Base-by-base conservation (phyloP, 352 stramenopile genomes). In the Globisporangium sylvaticum region DNA sequence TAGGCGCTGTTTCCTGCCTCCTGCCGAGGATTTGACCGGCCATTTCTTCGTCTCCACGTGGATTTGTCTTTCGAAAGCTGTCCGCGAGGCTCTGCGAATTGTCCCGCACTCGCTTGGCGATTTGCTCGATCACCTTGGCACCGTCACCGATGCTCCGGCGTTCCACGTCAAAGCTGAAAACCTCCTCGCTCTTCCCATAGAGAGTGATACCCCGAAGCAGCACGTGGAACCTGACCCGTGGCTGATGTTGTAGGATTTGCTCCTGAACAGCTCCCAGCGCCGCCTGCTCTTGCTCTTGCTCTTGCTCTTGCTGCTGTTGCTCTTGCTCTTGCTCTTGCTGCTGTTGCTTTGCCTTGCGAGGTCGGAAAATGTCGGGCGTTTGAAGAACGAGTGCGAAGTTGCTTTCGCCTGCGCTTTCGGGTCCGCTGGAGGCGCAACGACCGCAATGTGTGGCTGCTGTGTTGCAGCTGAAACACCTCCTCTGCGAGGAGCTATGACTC, bases 21-120 rank as follows among this genome's bases (percentile, higher is more conserved):
- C 0, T 63, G 56, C 78, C 78, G 55, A 88, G 80, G 4, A 72
- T 62, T 0, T 65, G 70, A 7, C 64, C 67, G 53, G 86, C 76
- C 61, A 79, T 79, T 39, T 88, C 78, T 63, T 89, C 81, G 31
- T 90, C 70, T n/a, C 83, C 81, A 18, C 64, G 75, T 12, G 71
- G 78, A 58, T 20, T 0, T 67, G 65, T n/a, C 10, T 29, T 4
- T 0, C 69, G 31, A 22, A 88, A 76, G 14, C 59, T 12, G 1
- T 60, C 48, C 4, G 68, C 44, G 15, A 70, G 54, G 5, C 29
- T 32, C n/a, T 55, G 50, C 1, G 65, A 39, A 20, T 25, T 32
- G 6, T 14, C 42, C n/a, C 50, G 37, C 4, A 37, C 22, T 2
- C 24, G 37, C 4, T 39, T 62, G 7, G 39, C 58, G 6, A 56